Evolutionary conservation across 2,329 filamentous ascomycete genomes (phyloP), one percentile per base, ranked within the genome.

Genomic region (Talaromyces marneffei): DNA sequence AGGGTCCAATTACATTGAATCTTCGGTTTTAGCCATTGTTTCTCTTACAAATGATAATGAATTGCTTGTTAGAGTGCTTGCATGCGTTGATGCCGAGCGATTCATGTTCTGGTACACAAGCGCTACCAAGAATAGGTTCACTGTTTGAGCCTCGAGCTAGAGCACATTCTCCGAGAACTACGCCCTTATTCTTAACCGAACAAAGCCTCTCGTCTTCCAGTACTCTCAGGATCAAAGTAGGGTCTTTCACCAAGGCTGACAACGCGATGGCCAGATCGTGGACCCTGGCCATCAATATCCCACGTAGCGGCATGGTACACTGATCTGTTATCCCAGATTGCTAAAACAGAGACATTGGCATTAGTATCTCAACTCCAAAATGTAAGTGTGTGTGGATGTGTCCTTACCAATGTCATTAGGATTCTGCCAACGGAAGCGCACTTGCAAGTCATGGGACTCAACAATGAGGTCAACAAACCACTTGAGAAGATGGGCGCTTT

Each of bases 261-360:
- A 12, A 39, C 54, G 7, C 58, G n/a, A 10, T 57, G 52, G 8
- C 54, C 62, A 50, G 50, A 33, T 18, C 53, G 46, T 4, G 39
- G 25, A 6, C 59, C 62, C 20, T 56, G 40, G 9, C 61, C 56
- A 6, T 46, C 57, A 4, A 33, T 33, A 39, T 61, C 57, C 12
- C 42, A 44, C 2, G 50, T 62, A 6, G 60, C 60, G 10, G 33
- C 31, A 20, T 62, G 60, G 59, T 69, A 75, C 20, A 66, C 68
- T 46, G 65, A 65, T 20, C 73, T 63, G 31, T 74, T 74, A 58
- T 75, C 73, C 73, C 73, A 75, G 50, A 73, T 71, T 10, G 71
- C 70, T 69, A 55, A 37, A 29, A 5, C 29, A 18, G 57, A 46
- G 23, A 1, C 12, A 59, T 39, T 20, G 3, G 6, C 3, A 2